Evolutionary conservation across 495 filamentous ascomycete genomes (phyloP).

Genomic region (Elaphomyces granulatus): DNA sequence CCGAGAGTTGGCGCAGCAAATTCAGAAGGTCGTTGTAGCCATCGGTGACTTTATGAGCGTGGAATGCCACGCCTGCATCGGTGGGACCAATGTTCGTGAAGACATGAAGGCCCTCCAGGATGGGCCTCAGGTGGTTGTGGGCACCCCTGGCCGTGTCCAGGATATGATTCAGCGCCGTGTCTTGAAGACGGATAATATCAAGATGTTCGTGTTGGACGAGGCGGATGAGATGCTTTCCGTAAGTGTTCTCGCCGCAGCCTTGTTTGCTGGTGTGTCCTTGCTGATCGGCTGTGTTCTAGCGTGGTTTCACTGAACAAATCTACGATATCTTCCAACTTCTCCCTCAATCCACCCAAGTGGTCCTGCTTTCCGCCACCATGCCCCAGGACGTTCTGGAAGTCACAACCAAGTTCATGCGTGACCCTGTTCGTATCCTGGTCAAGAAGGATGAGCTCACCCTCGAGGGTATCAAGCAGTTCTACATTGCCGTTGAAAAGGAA

Average conservation of each 20-base stretch:
- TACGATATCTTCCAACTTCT: constrained; percentile 99
- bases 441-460: constrained; percentile 99
- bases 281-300: constrained; percentile 27
- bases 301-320: constrained; percentile 98
- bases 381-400: constrained; percentile 98
- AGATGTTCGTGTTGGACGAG: constrained; percentile 98
- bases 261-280: too few relatives aligned
- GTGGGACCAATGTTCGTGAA: constrained; percentile 93
- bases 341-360: constrained; percentile 93
- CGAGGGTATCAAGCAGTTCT: constrained; percentile 99
- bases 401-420: constrained; percentile 99
- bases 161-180: constrained; percentile 98
- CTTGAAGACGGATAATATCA: constrained; percentile 88
- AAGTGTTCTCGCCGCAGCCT: constrained; percentile 31
- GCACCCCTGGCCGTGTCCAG: constrained; percentile 92
- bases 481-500: constrained; percentile 99
- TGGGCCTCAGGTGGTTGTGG: constrained; percentile 90
- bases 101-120: constrained; percentile 95
- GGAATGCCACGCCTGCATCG: constrained; percentile 98
- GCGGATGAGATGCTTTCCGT: constrained; percentile 97
- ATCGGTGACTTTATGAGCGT: constrained; percentile 99
- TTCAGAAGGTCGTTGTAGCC: constrained; percentile 96
- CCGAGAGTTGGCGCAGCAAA: constrained; percentile 95
- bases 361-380: constrained; percentile 93
- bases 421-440: constrained; percentile 96